phyloP scores from a whole-genome alignment of 352 stramenopile species.

The Phytopythium vexans region DNA sequence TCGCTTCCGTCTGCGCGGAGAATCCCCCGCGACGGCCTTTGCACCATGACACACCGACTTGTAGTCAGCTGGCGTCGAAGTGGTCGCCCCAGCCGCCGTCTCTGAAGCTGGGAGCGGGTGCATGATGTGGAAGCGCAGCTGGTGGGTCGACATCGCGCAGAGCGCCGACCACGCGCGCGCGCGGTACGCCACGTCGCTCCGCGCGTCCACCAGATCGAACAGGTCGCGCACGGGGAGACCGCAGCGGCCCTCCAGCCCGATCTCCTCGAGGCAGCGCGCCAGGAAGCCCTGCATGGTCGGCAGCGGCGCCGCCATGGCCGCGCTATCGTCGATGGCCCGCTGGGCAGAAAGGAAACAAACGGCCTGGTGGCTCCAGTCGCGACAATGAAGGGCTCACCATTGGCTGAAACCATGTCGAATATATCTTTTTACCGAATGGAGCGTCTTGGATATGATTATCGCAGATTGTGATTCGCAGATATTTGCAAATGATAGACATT shows the following conservation, averaged over 20 bases:
- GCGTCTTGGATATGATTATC: no score
- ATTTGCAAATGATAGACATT: slow-evolving; percentile 2
- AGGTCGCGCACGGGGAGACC: slow-evolving; percentile 58
- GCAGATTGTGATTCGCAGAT: neutral
- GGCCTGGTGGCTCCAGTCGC: slow-evolving; percentile 7
- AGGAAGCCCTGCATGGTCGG: slow-evolving; percentile 62
- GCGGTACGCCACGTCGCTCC: slow-evolving; percentile 49
- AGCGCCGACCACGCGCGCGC: slow-evolving; percentile 64
- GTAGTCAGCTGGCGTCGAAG: neutral
- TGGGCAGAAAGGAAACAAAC: neutral
- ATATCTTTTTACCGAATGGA: no score
- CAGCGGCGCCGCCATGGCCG: slow-evolving; percentile 3
- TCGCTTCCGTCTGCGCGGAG: slow-evolving; percentile 36
- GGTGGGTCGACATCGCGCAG: slow-evolving; percentile 35
- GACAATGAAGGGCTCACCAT: neutral
- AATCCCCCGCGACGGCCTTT: slow-evolving; percentile 1
- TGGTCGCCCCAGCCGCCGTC: neutral
- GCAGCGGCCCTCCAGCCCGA: slow-evolving; percentile 72
- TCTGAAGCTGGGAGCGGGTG: slow-evolving; percentile 14
- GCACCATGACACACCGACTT: neutral
- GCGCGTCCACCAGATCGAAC: slow-evolving; percentile 55
- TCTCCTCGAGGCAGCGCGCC: slow-evolving; percentile 76
- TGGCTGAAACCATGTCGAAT: slow-evolving; percentile 1
- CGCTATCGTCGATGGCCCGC: neutral
- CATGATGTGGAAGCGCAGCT: slow-evolving; percentile 71